A percentile compares a stretch with the other conserved stretches of the same genome.
These are phyloP conservation scores for Colletotrichum destructivum DNA, from an alignment of 2,329 filamentous ascomycete genomes.

Conservation along the genomic window DNA sequence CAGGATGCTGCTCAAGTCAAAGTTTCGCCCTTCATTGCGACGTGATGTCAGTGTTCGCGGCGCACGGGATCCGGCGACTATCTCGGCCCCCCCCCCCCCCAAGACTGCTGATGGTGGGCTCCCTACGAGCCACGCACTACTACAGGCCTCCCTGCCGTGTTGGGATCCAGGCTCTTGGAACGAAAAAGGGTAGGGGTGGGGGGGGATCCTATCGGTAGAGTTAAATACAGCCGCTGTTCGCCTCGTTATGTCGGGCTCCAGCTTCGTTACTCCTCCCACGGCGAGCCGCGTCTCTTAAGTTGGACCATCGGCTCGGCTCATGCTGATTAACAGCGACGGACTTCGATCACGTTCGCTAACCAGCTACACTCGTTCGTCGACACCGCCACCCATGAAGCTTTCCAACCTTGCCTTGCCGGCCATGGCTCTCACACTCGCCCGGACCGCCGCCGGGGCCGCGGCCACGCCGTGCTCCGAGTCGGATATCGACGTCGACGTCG, in stretches of 20 bases:
- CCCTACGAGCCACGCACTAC: too few species aligned
- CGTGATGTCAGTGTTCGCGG: not conserved
- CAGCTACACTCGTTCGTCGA: not conserved
- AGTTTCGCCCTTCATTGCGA: not conserved
- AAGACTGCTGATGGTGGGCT: too few species aligned
- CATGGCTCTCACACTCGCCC: slow-evolving; percentile 4
- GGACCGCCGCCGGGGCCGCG: not conserved
- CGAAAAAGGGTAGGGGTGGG: too few species aligned
- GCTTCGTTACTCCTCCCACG: not conserved
- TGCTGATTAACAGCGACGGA: too few species aligned
- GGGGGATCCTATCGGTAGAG: not conserved
- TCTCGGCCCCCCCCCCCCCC: too few species aligned
- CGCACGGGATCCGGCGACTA: too few species aligned
- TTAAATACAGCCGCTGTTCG: not conserved
- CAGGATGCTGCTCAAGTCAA: not conserved
- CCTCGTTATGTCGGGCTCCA: too few species aligned
- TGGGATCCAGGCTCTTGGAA: too few species aligned
- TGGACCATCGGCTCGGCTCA: too few species aligned
- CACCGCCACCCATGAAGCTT: slow-evolving; percentile 21
- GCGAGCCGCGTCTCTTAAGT: not conserved
- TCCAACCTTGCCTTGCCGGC: slow-evolving; percentile 21
- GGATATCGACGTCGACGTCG: slow-evolving; percentile 43
- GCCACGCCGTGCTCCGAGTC: slow-evolving; percentile 2
- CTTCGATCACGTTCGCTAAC: not conserved
- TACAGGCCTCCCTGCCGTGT: too few species aligned